Base-by-base conservation (phyloP, 2,329 filamentous ascomycete species). In the Aureobasidium namibiae region DNA sequence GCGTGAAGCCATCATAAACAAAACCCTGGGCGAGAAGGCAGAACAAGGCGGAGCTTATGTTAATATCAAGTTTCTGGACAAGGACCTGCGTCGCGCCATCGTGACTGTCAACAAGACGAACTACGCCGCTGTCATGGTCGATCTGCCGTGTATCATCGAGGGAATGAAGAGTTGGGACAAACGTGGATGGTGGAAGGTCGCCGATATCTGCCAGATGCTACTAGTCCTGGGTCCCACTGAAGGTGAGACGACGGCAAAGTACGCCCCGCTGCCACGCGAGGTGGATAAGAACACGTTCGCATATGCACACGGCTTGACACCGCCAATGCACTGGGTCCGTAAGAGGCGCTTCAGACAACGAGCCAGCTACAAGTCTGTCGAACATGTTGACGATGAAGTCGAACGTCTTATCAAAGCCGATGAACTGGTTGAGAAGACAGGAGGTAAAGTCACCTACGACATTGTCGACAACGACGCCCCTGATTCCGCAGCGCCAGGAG, bases 151-250 rank as follows among this genome's bases (percentile, higher is more conserved):
- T 61, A 89, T 96, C 60, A 86, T 92, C 5, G 91, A 96, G 70
- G 87, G 86, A 8, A 91, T 94, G 87, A 96, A 96, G 78, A 92
- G 88, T 61, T 96, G 90, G 89, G 91, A 95, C 70, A 86, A 86
- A 68, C 90, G 89, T 68, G 62, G 62, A n/a, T 90, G 92, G 78
- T 90, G 92, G 77, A 96, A 96, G 75, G 88, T 89, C 9, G 88
- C 89, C 33, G 91, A 96, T 68, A 83, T 95, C 34, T 90, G 87
- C 65, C 90, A 95, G 75, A 95, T 96, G 88, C 80, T 95, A 36
- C 76, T 95, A 8, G 88, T 92, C 1, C 82, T 91, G 60, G 86
- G 87, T 9, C 77, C 74, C 33, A 86, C 92, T 18, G 75, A 78
- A 48, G 85, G 73, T 69, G 71, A 82, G 69, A 75, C 78, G 2